Base-by-base conservation (phyloP, 208 protist genomes). In the Trypanosoma melophagium region DNA sequence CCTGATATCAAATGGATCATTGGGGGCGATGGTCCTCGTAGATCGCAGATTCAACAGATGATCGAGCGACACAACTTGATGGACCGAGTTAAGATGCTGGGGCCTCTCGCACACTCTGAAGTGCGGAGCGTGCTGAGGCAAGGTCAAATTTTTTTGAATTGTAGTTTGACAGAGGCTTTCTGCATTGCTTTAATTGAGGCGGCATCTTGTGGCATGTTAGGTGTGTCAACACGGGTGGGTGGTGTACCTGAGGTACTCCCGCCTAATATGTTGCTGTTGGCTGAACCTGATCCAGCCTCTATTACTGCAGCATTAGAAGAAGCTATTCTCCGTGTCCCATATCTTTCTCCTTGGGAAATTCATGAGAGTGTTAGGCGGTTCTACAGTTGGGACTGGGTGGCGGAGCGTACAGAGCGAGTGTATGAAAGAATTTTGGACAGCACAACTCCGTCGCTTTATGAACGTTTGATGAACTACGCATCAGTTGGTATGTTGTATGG, bases 111-210 rank as follows among this genome's bases (percentile, higher is more conserved):
- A 71, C 97, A 99, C 82, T 84, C 86, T 24, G 77, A 97, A 24
- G 91, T 97, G 19, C 76, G 81, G 19, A 79, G 89, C 22, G 90
- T 99, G 44, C 77, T 99, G 14, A 89, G 90, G 50, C 81, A 93
- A 50, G 97, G 98, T 7, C 93, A 99, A 71, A 98, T 99, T 35
- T 99, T 99, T 79, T 70, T 99, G 8, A 99, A 99, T 79, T 98
- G 90, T 54, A 98, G 96, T 50, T 71, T 99, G 25, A 99, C 98
- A 0, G 98, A 99, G 71, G 98, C 98, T 7, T 99, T 99, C 65
- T 99, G 98, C 77, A 99, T 99, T 71, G 98, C 98, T 0, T 97
- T 99, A 56, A 90, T 99, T 24, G 98, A 99, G 73, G 98, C 98
- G 10, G 94, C 96, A 0, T 89, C 81, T 25, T 98, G 94, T 67